phyloP scores from a whole-genome alignment of 2,329 filamentous ascomycete species.

The Beauveria bassiana region DNA sequence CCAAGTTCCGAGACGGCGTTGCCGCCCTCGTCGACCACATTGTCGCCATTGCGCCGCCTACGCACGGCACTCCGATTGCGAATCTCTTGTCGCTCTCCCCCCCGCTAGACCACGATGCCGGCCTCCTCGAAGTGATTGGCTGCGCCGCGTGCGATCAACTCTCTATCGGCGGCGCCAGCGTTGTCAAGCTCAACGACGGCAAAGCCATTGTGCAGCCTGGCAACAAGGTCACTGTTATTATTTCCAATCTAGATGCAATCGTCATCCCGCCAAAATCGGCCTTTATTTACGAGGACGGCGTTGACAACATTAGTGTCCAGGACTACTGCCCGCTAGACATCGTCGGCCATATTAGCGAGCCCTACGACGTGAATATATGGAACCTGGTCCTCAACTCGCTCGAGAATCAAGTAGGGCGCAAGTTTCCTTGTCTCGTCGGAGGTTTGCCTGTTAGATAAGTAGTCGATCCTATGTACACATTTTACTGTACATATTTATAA shows the following conservation, averaged over 20 bases:
- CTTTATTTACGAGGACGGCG: slow-evolving; percentile 12
- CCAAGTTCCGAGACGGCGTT: slow-evolving; percentile 15
- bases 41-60: slow-evolving; percentile 15
- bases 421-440: slow-evolving; percentile 9
- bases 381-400: slow-evolving; percentile 14
- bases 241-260: slow-evolving; percentile 12
- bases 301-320: slow-evolving; percentile 15
- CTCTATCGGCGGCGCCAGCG: slow-evolving; percentile 8
- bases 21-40: slow-evolving; percentile 13
- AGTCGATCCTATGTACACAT: background rate
- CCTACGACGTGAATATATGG: slow-evolving; percentile 14
- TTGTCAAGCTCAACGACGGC: slow-evolving; percentile 13
- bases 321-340: slow-evolving; percentile 14
- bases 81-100: slow-evolving; percentile 13
- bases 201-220: slow-evolving; percentile 13
- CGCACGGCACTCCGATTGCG: slow-evolving; percentile 17
- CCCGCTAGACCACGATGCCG: background rate
- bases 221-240: slow-evolving; percentile 15
- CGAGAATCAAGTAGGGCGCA: slow-evolving; percentile 10
- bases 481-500: too few species aligned
- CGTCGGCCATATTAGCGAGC: slow-evolving; percentile 15
- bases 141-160: slow-evolving; percentile 15
- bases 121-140: slow-evolving; percentile 12
- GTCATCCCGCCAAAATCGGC: slow-evolving; percentile 12
- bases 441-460: background rate